phyloP scores from a whole-genome alignment of 148 eudicot species.

The Spergularia bocconei region DNA sequence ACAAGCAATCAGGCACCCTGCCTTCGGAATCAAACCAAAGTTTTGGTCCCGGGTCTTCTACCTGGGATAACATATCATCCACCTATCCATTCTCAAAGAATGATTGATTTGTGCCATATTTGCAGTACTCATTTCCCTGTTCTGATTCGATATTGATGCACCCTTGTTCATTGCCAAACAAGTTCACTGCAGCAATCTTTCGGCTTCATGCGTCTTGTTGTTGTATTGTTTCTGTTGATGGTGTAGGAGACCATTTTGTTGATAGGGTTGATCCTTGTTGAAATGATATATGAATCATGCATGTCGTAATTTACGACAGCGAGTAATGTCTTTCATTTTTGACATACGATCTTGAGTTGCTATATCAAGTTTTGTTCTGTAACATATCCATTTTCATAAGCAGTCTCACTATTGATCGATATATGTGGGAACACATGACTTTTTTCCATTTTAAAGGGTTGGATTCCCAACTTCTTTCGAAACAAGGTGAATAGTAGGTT shows the following conservation, averaged over 20 bases:
- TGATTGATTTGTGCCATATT: conserved; percentile 9
- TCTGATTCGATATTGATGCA: conserved; percentile 6
- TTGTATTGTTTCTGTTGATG: conserved; percentile 15
- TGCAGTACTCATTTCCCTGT: conserved; percentile 11
- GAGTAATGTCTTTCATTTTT: neutral
- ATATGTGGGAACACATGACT: too few species aligned
- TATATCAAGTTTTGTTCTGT: neutral
- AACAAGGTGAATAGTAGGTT: too few species aligned
- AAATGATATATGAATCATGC: neutral
- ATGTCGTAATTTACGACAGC: neutral
- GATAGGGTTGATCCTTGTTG: conserved; percentile 10
- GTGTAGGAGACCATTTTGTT: conserved; percentile 23
- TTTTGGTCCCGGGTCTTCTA: conserved; percentile 28
- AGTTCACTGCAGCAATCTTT: neutral
- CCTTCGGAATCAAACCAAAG: conserved; percentile 33
- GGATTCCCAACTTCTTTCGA: too few species aligned
- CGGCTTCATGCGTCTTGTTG: conserved; percentile 3
- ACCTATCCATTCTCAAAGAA: conserved; percentile 8
- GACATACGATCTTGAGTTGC: neutral
- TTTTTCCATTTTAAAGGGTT: too few species aligned
- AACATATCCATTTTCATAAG: neutral
- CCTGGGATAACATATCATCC: conserved; percentile 36
- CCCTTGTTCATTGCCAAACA: conserved; percentile 23
- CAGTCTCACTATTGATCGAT: too few species aligned
- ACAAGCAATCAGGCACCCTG: conserved; percentile 29